A percentile compares a stretch with the other conserved stretches of the same genome.
Conservation (phyloP, 2,329 filamentous ascomycete species). For the Sclerotinia trifoliorum region DNA sequence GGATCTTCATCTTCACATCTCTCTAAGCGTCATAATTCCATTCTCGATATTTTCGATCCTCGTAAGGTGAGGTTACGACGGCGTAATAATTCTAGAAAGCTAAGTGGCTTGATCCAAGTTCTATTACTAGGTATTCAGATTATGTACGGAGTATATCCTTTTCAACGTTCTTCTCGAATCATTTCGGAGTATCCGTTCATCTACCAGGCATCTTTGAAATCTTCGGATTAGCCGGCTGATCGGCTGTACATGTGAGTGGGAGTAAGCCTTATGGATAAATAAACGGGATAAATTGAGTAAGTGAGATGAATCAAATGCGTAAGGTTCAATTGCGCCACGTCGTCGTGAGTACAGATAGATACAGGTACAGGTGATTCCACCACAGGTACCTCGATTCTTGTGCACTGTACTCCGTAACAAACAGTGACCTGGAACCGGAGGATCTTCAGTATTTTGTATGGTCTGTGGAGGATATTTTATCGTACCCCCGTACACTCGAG, state of each 20-base stretch:
- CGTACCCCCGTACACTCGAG: too few species aligned
- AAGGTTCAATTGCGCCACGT: background rate
- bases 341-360: background rate
- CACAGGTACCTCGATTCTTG: background rate
- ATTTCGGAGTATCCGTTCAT: background rate
- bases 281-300: too few species aligned
- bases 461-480: background rate
- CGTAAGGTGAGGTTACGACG: too few species aligned
- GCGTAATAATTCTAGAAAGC: too few species aligned
- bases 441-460: background rate
- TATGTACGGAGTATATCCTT: too few species aligned
- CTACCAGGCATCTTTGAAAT: background rate
- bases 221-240: background rate
- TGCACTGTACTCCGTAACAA: background rate
- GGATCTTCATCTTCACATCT: too few species aligned
- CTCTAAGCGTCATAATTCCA: too few species aligned
- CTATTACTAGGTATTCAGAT: too few species aligned
- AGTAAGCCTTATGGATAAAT: background rate
- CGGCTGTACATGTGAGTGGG: background rate
- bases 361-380: background rate
- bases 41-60: too few species aligned
- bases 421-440: background rate
- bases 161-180: too few species aligned
- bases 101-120: too few species aligned
- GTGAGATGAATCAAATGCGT: background rate